Evolutionary conservation across 768 basidiomycete species (phyloP).

Genomic region (Rhodotorula toruloides): DNA sequence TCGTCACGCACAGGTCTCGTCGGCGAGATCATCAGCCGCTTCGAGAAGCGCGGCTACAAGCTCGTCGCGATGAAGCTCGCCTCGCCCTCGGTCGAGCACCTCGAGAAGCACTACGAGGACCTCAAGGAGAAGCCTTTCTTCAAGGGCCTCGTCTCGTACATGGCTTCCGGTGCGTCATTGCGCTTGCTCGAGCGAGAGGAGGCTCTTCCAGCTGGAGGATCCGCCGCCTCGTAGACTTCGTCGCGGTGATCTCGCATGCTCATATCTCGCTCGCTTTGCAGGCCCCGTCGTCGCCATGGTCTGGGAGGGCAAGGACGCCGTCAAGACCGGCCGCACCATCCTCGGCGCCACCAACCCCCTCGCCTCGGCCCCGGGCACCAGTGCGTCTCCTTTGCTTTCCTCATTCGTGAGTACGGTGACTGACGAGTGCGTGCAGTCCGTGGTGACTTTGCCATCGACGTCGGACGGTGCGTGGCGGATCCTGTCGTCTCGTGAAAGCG

Average conservation of each 20-base stretch:
- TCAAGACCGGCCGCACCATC: constrained; percentile 47
- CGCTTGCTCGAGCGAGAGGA: not conserved
- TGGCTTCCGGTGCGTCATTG: constrained; percentile 56
- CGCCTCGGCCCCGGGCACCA: constrained; percentile 69
- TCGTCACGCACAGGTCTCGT: constrained; percentile 55
- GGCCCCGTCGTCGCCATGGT: constrained; percentile 96
- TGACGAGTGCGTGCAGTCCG: constrained; percentile 31
- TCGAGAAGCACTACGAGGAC: constrained; percentile 96
- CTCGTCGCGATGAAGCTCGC: constrained; percentile 89
- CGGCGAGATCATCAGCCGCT: constrained; percentile 90
- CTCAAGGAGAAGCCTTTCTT: constrained; percentile 57
- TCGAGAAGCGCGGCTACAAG: constrained; percentile 98
- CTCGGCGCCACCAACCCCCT: constrained; percentile 82
- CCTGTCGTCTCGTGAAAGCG: too few species aligned
- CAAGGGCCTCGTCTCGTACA: constrained; percentile 89
- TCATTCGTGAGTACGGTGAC: not conserved
- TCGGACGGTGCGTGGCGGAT: constrained; percentile 81
- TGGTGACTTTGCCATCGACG: constrained; percentile 58
- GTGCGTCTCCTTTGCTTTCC: constrained; percentile 6
- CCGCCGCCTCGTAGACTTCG: too few species aligned
- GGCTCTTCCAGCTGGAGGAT: not conserved
- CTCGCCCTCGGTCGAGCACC: constrained; percentile 70
- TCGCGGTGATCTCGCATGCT: too few species aligned
- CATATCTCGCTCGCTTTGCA: constrained; percentile 3
- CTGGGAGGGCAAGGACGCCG: constrained; percentile 70